phyloP scores from a whole-genome alignment of 345 rosid genomes.

The Brassica carinata region DNA sequence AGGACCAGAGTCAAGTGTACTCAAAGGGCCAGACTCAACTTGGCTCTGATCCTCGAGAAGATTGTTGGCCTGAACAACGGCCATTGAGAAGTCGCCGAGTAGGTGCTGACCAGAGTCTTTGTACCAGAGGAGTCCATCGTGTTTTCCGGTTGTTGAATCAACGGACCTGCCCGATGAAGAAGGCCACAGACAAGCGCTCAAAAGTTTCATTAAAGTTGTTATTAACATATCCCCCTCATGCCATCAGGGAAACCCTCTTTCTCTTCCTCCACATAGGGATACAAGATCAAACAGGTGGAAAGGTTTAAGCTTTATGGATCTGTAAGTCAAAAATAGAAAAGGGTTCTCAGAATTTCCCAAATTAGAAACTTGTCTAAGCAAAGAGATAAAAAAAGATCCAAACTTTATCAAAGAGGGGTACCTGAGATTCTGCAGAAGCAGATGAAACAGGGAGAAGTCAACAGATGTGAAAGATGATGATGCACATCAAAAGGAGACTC shows the following conservation, averaged over 20 bases:
- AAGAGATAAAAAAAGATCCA: background rate
- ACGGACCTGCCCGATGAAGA: slow-evolving; percentile 53
- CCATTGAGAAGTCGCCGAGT: slow-evolving; percentile 92
- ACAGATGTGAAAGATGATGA: background rate
- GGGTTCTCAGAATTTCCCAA: background rate
- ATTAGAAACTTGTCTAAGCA: background rate
- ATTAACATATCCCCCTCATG: slow-evolving; percentile 56
- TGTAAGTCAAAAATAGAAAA: slow-evolving; percentile 13
- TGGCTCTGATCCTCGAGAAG: slow-evolving; percentile 98
- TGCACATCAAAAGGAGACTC: background rate
- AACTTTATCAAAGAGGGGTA: slow-evolving; percentile 16
- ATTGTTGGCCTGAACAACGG: slow-evolving; percentile 70
- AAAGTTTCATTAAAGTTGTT: slow-evolving; percentile 72
- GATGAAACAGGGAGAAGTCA: slow-evolving; percentile 32
- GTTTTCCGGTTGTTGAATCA: slow-evolving; percentile 65
- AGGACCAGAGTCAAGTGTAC: slow-evolving; percentile 82
- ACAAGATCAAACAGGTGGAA: slow-evolving; percentile 4
- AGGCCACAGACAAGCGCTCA: slow-evolving; percentile 88
- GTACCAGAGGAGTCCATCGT: slow-evolving; percentile 94
- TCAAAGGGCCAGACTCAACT: slow-evolving; percentile 89
- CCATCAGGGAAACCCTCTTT: slow-evolving; percentile 58
- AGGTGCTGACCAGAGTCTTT: slow-evolving; percentile 89
- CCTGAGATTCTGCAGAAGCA: slow-evolving; percentile 16
- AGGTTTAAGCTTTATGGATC: background rate
- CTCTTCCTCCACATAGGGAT: slow-evolving; percentile 51